These are phyloP conservation scores for Diaporthe sp. DNA, from an alignment of 2,329 filamentous ascomycete genomes.

Conservation along the genomic window DNA sequence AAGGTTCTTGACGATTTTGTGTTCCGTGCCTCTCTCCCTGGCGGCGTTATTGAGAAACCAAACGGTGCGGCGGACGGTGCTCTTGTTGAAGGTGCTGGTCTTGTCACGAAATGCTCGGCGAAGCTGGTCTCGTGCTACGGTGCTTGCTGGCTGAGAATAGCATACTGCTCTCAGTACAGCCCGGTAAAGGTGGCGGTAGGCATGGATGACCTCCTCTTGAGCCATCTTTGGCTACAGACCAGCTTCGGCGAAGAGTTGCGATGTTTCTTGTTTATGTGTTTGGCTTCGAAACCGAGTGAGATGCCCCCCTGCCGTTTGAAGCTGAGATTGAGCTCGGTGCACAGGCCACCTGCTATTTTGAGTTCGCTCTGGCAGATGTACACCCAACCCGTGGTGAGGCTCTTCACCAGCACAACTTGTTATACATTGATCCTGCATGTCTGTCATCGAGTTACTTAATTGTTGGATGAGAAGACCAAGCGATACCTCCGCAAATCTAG, in stretches of 20 bases:
- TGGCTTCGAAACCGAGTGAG: background rate
- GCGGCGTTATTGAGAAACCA: conserved; percentile 78
- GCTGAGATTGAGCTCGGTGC: conserved; percentile 12
- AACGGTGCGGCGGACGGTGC: conserved; percentile 72
- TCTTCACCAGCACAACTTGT: background rate
- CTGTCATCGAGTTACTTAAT: no score
- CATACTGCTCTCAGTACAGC: conserved; percentile 77
- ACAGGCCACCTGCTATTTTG: conserved; percentile 21
- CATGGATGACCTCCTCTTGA: conserved; percentile 64
- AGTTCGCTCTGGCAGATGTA: background rate
- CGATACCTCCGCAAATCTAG: conserved; percentile 29
- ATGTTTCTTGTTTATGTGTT: background rate
- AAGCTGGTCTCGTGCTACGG: conserved; percentile 69
- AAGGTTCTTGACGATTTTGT: conserved; percentile 78
- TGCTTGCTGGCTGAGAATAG: conserved; percentile 77
- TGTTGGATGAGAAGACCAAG: background rate
- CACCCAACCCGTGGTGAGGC: background rate
- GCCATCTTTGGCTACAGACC: conserved; percentile 44
- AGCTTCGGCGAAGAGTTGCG: background rate
- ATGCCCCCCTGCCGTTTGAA: background rate
- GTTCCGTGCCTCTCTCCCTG: conserved; percentile 75
- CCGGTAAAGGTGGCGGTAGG: conserved; percentile 79
- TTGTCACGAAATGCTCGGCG: conserved; percentile 70
- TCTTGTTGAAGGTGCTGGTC: conserved; percentile 58
- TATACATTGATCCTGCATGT: background rate